Conservation (phyloP, 116 monocot genomes). For the Phalaenopsis hybrid region DNA sequence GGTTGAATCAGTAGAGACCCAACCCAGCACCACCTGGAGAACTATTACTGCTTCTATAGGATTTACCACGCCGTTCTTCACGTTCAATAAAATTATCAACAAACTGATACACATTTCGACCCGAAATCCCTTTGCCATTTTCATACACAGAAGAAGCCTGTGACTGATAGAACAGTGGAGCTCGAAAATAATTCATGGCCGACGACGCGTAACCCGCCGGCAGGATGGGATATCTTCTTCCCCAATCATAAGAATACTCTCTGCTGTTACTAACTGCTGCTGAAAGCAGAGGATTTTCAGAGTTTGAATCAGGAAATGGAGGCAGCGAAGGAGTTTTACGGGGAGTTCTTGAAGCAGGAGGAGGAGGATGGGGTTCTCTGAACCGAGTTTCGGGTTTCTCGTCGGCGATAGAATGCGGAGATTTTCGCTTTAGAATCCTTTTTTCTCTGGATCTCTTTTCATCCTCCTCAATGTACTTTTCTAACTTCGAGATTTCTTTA, state of each 20-base stretch:
- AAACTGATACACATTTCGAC: slow-evolving; percentile 6
- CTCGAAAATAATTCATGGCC: neutral
- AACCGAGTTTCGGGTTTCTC: neutral
- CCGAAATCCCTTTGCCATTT: neutral
- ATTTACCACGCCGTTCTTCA: neutral
- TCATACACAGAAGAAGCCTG: neutral
- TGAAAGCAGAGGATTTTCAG: neutral
- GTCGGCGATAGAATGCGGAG: neutral
- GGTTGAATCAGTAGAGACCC: too few species aligned
- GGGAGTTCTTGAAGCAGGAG: neutral
- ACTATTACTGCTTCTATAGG: neutral
- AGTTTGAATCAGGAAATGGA: slow-evolving; percentile 2
- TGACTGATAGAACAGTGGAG: slow-evolving; percentile 2
- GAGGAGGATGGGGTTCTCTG: slow-evolving; percentile 8
- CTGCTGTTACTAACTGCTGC: neutral
- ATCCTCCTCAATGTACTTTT: slow-evolving; percentile 6
- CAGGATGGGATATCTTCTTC: neutral
- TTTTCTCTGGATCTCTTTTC: neutral
- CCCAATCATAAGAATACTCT: neutral
- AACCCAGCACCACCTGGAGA: neutral
- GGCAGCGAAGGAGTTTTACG: too few species aligned
- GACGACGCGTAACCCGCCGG: neutral
- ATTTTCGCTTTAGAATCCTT: slow-evolving; percentile 15
- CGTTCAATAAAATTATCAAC: slow-evolving; percentile 10
- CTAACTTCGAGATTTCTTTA: slow-evolving; percentile 9